Percentiles rank a stretch among this genome's conserved stretches.
Conservation (phyloP, 179 eudicot species). For the Corrigiola litoralis region DNA sequence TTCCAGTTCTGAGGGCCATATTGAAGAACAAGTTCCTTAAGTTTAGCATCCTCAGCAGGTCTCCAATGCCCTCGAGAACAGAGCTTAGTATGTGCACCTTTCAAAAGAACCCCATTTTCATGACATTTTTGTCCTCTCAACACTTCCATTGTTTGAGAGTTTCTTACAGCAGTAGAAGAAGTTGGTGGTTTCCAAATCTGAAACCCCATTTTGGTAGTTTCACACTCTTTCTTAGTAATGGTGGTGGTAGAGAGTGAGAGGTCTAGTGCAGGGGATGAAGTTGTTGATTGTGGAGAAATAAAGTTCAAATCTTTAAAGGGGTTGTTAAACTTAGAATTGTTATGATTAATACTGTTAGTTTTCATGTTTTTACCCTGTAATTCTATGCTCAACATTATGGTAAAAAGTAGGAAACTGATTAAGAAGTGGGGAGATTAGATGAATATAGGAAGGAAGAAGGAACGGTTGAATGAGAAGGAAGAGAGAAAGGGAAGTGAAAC, state of each 20-base stretch:
- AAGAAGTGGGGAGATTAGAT: background rate
- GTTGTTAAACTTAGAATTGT: background rate
- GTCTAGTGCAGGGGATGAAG: conserved; percentile 3
- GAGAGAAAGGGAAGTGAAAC: background rate
- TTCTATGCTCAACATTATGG: background rate
- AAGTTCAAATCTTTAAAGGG: background rate
- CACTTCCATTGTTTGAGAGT: background rate
- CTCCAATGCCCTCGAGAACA: conserved; percentile 72
- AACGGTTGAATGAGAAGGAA: background rate
- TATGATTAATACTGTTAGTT: background rate
- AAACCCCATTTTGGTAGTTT: conserved; percentile 12
- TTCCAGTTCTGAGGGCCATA: conserved; percentile 72
- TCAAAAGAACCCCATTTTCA: background rate
- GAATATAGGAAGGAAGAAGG: background rate
- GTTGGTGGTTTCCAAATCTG: background rate
- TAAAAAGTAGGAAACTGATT: background rate
- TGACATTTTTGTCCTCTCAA: background rate
- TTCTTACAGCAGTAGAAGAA: background rate
- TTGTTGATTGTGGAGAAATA: background rate
- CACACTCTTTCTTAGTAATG: background rate
- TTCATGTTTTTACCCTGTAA: background rate
- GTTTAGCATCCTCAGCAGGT: conserved; percentile 56
- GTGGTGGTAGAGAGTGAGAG: conserved; percentile 8
- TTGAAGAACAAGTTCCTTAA: conserved; percentile 45
- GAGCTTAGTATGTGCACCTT: conserved; percentile 14